A percentile compares a stretch with the other conserved stretches of the same genome.
Conservation (phyloP, 2,329 filamentous ascomycete genomes). For the Hypoxylon sp. region DNA sequence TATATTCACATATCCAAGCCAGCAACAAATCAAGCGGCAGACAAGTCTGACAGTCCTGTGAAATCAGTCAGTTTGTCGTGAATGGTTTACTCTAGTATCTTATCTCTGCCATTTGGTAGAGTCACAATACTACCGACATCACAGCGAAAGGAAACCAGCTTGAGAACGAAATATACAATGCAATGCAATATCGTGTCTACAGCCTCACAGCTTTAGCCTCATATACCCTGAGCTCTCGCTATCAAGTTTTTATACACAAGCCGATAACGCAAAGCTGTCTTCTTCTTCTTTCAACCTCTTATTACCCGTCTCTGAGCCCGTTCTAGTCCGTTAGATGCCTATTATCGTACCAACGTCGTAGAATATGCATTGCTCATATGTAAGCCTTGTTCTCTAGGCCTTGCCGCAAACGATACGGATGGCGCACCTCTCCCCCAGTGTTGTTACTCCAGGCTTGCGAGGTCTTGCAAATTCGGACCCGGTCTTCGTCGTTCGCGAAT, state of each 20-base stretch:
- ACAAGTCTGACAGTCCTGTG: no score
- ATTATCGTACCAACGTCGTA: neutral
- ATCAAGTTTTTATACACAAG: neutral
- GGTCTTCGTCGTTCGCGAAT: conserved; percentile 71
- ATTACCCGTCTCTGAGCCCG: neutral
- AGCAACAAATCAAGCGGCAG: no score
- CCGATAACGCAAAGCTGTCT: neutral
- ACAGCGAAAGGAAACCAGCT: neutral
- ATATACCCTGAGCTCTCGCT: neutral
- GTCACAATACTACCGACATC: neutral
- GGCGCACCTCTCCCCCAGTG: neutral
- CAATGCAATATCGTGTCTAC: conserved; percentile 9
- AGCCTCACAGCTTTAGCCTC: neutral
- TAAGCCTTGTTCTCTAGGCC: neutral
- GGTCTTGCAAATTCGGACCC: conserved; percentile 67
- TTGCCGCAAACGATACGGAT: conserved; percentile 20
- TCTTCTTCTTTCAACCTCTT: neutral
- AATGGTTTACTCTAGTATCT: neutral
- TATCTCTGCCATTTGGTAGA: neutral
- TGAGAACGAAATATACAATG: neutral
- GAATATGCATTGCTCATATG: neutral
- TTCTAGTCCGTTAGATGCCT: conserved; percentile 9
- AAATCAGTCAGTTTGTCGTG: no score
- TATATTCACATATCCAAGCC: no score
- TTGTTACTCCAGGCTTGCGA: conserved; percentile 55